Evolutionary conservation across 23 red algal genomes (phyloP), one percentile per base, ranked within the genome.

Genomic region (Gracilaria domingensis): DNA sequence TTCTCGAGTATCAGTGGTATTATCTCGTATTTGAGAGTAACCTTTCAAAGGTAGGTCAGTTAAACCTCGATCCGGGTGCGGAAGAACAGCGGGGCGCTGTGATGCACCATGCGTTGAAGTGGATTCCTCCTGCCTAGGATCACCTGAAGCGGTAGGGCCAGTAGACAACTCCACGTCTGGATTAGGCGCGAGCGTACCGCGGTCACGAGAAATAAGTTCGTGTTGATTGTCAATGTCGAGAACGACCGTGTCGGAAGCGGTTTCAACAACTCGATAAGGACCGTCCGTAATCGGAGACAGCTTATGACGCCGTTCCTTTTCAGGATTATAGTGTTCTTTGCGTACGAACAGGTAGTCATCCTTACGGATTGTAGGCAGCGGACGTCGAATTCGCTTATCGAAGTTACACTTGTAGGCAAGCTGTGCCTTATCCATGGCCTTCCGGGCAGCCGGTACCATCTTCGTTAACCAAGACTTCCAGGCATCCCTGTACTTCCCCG

Each of bases 251-350:
- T 64, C 58, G 26, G 26, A 5, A 8, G 58, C 42, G 42, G 11
- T 11, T 7, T 45, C 42, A 4, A 45, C 42, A 11, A 45, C 42
- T 4, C 4, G 4, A 16, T 64, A 29, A 16, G 58, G 58, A 26
- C 58, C 58, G 21, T 64, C 58, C 4, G 26, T 7, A 29, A 64
- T 64, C 23, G 58, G 4, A 5, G 58, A 29, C 7, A 64, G 6
- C 58, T 64, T 64, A 64, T 64, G 4, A 29, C 4, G 21, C 3
- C 58, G 58, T 16, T 64, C 58, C 14, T 64, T 64, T 29, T 64
- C 58, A 64, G 58, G 58, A 64, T 29, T 64, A 64, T 64, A 64
- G 3, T 64, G 17, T 64, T 64, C 14, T n/a, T 64, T 64, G 26
- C 58, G 58, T 64, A 45, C 42, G 42, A 45, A 45, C 11, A 45